phyloP scores from a whole-genome alignment of 305 asterid species.

The Fraxinus albicans region DNA sequence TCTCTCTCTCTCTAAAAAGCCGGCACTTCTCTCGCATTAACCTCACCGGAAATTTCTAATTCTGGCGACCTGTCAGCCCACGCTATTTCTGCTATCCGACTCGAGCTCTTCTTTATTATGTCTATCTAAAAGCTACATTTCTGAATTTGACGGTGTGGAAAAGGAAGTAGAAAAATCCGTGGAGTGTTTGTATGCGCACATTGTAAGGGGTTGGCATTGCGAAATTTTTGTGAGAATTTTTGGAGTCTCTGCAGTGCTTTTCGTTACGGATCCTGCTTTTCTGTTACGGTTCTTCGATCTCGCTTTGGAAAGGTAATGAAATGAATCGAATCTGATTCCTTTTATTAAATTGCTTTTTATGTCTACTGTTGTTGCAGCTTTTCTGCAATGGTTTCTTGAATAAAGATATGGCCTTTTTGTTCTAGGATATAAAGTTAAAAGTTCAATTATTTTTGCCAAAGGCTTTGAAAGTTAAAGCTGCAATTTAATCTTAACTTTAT shows the following conservation, averaged over 20 bases:
- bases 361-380: not conserved
- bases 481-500: slow-evolving; percentile 11
- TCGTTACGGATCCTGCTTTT: not conserved
- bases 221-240: not conserved
- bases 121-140: not conserved
- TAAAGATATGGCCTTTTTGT: not conserved
- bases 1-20: not conserved
- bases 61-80: not conserved
- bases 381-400: not conserved
- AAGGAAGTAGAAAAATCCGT: not conserved
- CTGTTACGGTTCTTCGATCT: slow-evolving; percentile 38
- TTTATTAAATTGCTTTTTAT: not conserved
- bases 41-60: slow-evolving; percentile 20
- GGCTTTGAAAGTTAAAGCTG: slow-evolving; percentile 23
- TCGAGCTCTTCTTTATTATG: not conserved
- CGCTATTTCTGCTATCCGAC: not conserved
- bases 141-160: not conserved
- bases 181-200: not conserved
- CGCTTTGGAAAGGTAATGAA: slow-evolving; percentile 31
- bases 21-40: slow-evolving; percentile 39
- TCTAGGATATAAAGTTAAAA: not conserved
- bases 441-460: slow-evolving; percentile 8
- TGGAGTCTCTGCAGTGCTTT: slow-evolving; percentile 16
- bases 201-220: not conserved
- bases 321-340: slow-evolving; percentile 11